Evolutionary conservation across 2,329 filamentous ascomycete species (phyloP), one percentile per base, ranked within the genome.

Genomic region (Fulvia fulva): DNA sequence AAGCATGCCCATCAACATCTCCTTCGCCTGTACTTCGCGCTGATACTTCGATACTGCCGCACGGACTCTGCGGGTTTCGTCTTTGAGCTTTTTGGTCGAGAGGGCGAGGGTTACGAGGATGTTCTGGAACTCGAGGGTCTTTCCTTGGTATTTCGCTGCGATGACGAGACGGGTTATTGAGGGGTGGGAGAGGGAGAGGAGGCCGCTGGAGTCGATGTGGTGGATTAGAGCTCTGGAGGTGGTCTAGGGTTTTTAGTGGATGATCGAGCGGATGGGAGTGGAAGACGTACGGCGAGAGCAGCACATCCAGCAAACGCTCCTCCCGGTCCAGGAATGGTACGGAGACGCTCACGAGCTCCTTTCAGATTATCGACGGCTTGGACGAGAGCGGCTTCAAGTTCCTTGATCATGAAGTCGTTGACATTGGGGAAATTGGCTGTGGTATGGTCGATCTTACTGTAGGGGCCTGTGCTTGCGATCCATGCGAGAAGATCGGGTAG

Each of bases 61-160:
- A 37, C 41, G 23, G 43, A 55, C 41, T 21, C 51, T 51, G 21
- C 3, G n/a, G 11, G 47, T 51, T n/a, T 46, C 45, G 5, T n/a
- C 6, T 45, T 51, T 53, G n/a, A 58, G 23, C 32, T 25, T 45
- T 22, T 25, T 19, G 3, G 53, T 51, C 3, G 28, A 22, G 4
- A 28, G 14, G 9, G 56, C 56, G 7, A 58, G 19, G 23, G n/a
- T 26, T 9, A 54, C 11, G 21, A 58, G 12, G 19, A 43, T 41
- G n/a, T 53, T 58, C 44, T 58, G 51, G 21, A n/a, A n/a, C n/a
- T 53, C 54, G 12, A 32, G 25, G 9, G 54, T 16, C 2, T 34
- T 44, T 28, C 41, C 51, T 21, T 45, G 22, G 19, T 50, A 54
- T 32, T 58, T 58, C 7, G 56, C 56, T 14, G 56, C n/a, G 19